Evolutionary conservation across 495 filamentous ascomycete genomes (phyloP), one percentile per base, ranked within the genome.

Genomic region (Aspergillus sparsus): DNA sequence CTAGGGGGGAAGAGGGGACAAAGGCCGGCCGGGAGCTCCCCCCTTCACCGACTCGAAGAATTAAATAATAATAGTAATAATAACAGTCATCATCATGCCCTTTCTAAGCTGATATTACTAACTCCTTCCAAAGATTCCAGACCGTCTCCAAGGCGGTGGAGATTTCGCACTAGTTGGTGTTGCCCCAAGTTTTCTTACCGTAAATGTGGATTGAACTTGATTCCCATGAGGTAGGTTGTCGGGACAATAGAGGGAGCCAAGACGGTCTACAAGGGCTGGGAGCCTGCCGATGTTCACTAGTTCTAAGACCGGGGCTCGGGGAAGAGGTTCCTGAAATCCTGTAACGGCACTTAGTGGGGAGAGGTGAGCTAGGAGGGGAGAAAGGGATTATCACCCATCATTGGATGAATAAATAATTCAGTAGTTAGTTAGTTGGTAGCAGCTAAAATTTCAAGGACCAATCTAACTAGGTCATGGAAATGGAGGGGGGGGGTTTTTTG

Each of bases 301-400:
- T 55, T 41, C 57, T 51, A 45, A 49, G 54, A 49, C 41, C 61
- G 21, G 61, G 58, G 55, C 33, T 64, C 65, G 65, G 65, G 65
- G 65, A 67, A 64, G 47, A 35, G 31, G 62, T 65, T 64, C 59
- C 66, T 64, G 62, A 46, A 62, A 65, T 65, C 66, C 66, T 68
- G 61, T 58, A 68, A 66, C 61, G 63, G 61, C 63, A 64, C 62
- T 49, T 60, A 33, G 62, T 68, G 62, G 66, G 42, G 58, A 42
- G 10, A 56, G 21, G 21, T 27, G 21, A 27, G 31, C 42, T 57
- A 21, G 41, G 15, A 57, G 7, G 12, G 49, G 37, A 36, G 33
- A 37, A 37, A 42, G 34, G 21, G 44, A 47, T 41, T n/a, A 41
- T 41, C 37, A 2, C 37, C n/a, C 37, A n/a, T 41, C 37, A n/a